Evolutionary conservation across 1,139 yeast genomes (phyloP).

Genomic region (Pichia sp.): DNA sequence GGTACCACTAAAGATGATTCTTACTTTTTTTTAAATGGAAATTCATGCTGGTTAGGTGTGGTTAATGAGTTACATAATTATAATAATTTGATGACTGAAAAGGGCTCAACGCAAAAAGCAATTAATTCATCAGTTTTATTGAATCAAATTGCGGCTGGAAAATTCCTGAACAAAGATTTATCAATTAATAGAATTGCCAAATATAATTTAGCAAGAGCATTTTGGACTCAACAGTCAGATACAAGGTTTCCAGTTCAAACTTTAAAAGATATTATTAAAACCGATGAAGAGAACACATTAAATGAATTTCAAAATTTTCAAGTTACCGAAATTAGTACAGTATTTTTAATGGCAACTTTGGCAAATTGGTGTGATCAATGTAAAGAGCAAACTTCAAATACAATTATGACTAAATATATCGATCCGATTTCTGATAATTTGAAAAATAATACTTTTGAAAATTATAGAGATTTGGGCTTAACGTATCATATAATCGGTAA

Average conservation of each 20-base stretch:
- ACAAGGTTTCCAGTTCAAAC: conserved; percentile 48
- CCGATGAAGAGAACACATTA: conserved; percentile 2
- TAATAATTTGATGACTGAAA: conserved; percentile 35
- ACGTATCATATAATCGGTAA: conserved; percentile 59
- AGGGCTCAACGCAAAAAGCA: conserved; percentile 40
- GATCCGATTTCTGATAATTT: conserved; percentile 31
- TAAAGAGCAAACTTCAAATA: conserved; percentile 56
- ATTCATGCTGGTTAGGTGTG: conserved; percentile 26
- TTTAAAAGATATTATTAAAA: conserved; percentile 32
- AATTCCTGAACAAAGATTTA: conserved; percentile 14
- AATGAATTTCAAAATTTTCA: neutral
- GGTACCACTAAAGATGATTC: neutral
- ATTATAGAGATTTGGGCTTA: conserved; percentile 6
- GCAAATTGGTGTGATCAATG: conserved; percentile 71
- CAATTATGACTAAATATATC: conserved; percentile 53
- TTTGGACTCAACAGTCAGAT: conserved; percentile 53
- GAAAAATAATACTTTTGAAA: conserved; percentile 11
- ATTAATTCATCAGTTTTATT: conserved; percentile 45
- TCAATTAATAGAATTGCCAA: conserved; percentile 32
- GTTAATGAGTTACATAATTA: conserved; percentile 39
- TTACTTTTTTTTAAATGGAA: neutral
- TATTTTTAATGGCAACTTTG: conserved; percentile 26
- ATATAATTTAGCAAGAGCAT: conserved; percentile 47
- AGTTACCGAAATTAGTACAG: neutral
- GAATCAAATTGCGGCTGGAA: conserved; percentile 32